Evolutionary conservation across 805 yeast genomes (phyloP).

Genomic region (Novakomyces olei): DNA sequence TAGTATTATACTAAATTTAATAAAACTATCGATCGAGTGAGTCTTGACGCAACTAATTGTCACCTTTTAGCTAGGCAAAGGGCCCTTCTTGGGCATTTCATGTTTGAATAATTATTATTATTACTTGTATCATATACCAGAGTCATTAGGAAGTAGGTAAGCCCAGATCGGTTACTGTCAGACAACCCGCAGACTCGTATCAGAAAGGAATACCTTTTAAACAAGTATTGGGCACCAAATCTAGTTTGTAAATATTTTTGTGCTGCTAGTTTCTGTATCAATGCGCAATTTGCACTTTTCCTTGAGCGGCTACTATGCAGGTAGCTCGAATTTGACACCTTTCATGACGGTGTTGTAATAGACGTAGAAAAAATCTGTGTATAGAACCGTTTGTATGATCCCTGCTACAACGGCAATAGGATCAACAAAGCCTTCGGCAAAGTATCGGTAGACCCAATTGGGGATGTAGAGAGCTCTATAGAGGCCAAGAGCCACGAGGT

Average conservation of each 20-base stretch:
- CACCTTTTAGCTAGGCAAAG: no score
- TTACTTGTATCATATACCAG: no score
- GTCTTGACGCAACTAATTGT: no score
- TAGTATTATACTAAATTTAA: no score
- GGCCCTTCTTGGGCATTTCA: no score
- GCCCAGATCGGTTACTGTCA: no score
- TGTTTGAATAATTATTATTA: no score
- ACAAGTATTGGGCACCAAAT: not conserved
- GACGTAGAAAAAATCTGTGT: constrained; percentile 88
- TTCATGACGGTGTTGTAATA: constrained; percentile 33
- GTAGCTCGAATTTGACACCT: constrained; percentile 2
- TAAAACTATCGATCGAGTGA: no score
- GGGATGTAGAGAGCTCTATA: constrained; percentile 81
- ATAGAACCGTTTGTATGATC: constrained; percentile 59
- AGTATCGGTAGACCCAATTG: constrained; percentile 82
- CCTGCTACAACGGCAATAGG: constrained; percentile 58
- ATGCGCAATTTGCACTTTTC: not conserved
- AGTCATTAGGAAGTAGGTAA: no score
- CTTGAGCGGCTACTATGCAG: not conserved
- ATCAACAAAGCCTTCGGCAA: constrained; percentile 24
- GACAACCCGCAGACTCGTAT: no score
- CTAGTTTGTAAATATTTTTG: not conserved
- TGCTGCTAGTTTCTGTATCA: not conserved
- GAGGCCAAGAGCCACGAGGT: constrained; percentile 77
- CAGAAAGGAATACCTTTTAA: not conserved